Evolutionary conservation across 495 filamentous ascomycete genomes (phyloP), one percentile per base, ranked within the genome.

Genomic region (Neurospora sp.): DNA sequence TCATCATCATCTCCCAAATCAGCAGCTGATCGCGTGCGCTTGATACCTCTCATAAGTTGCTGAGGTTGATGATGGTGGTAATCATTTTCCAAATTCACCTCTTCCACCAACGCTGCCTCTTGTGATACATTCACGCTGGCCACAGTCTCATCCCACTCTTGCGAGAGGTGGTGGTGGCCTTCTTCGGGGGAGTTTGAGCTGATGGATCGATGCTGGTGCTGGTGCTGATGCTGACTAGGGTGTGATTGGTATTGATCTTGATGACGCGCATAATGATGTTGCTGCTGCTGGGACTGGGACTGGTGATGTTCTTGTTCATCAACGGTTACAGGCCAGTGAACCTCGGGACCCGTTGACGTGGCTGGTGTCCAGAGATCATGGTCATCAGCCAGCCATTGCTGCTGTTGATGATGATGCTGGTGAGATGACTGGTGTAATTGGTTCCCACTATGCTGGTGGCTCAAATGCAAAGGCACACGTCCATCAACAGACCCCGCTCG

Each of bases 81-180:
- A 7, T 65, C 27, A 65, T 35, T 27, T 35, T 5, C 53, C 2
- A 35, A 4, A 1, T 35, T 37, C 53, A 65, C 27, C 14, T 65
- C 27, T 18, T 35, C 53, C 6, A 65, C 53, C 53, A 65, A 35
- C 14, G 22, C 12, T 16, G 11, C 6, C 11, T 12, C 22, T 18
- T 61, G 53, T 35, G 53, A 35, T 14, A 6, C 53, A 31, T 61
- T 61, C 5, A 31, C 53, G 14, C 53, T 18, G 12, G 69, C 39
- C 12, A 20, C 69, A 5, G 71, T 61, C 12, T 77, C 76, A 5
- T 78, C 74, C 77, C 77, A 78, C 14, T 74, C 74, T 31, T 70
- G 71, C 20, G 76, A 77, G 3, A 76, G 39, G n/a, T 77, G 76
- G n/a, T 77, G 76, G 5, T 59, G 48, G 10, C 48, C 20, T 65